Percentiles rank a stretch among this genome's conserved stretches.
Conservation (phyloP, 2,329 filamentous ascomycete genomes). For the Colletotrichum spinosum region DNA sequence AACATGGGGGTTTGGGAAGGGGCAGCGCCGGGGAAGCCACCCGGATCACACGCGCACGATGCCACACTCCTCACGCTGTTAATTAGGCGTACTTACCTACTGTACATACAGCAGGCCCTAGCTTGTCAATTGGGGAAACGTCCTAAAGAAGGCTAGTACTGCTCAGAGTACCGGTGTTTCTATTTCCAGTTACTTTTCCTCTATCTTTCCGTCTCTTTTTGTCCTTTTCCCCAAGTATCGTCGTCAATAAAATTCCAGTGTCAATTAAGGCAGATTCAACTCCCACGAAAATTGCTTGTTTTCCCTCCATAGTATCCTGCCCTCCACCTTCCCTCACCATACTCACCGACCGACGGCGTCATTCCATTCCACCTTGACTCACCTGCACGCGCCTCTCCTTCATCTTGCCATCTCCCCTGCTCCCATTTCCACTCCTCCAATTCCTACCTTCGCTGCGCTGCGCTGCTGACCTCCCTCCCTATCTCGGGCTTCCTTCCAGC, state of each 20-base stretch:
- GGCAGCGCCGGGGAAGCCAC: slow-evolving; percentile 15
- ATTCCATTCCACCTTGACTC: slow-evolving; percentile 22
- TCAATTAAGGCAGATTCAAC: not conserved
- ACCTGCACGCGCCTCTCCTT: not conserved
- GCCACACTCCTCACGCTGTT: too few relatives aligned
- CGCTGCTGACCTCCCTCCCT: slow-evolving; percentile 4
- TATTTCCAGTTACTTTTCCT: slow-evolving; percentile 9
- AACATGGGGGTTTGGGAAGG: slow-evolving; percentile 19
- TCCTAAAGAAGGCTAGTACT: slow-evolving; percentile 5
- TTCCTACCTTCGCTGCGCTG: not conserved
- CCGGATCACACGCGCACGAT: not conserved
- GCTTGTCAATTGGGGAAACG: too few relatives aligned
- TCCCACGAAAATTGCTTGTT: slow-evolving; percentile 21
- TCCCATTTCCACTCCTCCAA: not conserved
- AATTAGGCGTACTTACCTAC: too few relatives aligned
- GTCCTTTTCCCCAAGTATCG: too few relatives aligned
- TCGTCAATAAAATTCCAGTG: too few relatives aligned
- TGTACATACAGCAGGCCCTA: too few relatives aligned
- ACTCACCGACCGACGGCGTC: too few relatives aligned
- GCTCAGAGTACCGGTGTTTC: slow-evolving; percentile 23
- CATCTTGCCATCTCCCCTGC: not conserved
- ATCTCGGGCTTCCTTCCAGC: not conserved
- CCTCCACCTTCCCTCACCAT: slow-evolving; percentile 1
- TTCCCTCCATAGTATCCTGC: not conserved
- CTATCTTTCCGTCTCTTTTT: too few relatives aligned